phyloP scores from a whole-genome alignment of 2,329 filamentous ascomycete genomes.

The Xylaria sp. region DNA sequence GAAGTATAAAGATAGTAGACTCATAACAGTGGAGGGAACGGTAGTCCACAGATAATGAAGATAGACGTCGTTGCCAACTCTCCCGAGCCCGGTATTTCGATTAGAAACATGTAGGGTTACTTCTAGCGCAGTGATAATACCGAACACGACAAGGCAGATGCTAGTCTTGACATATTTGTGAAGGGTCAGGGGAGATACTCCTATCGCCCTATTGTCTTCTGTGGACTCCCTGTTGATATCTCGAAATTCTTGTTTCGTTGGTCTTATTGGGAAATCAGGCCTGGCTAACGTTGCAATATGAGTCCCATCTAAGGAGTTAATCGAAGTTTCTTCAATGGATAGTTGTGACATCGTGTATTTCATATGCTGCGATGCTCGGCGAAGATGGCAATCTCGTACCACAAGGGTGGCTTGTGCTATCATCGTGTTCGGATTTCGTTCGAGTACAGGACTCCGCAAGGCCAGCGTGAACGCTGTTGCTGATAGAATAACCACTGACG shows the following conservation, averaged over 20 bases:
- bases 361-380: neutral
- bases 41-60: neutral
- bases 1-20: neutral
- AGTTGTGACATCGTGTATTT: neutral
- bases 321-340: neutral
- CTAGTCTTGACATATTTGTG: too few species aligned
- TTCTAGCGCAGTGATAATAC: constrained; percentile 5
- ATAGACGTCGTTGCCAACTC: neutral
- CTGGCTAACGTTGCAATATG: constrained; percentile 1
- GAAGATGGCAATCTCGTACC: neutral
- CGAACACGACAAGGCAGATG: neutral
- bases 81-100: constrained; percentile 1
- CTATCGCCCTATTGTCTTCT: neutral
- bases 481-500: neutral
- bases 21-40: neutral
- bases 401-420: constrained; percentile 4
- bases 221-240: neutral
- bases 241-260: too few species aligned
- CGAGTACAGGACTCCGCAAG: neutral
- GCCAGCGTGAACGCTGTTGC: neutral
- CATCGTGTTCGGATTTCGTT: neutral
- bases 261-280: too few species aligned
- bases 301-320: neutral
- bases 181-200: neutral
- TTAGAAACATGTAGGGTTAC: neutral